Conservation (phyloP, 2,329 filamentous ascomycete species). For the Aspergillus costaricaensis region DNA sequence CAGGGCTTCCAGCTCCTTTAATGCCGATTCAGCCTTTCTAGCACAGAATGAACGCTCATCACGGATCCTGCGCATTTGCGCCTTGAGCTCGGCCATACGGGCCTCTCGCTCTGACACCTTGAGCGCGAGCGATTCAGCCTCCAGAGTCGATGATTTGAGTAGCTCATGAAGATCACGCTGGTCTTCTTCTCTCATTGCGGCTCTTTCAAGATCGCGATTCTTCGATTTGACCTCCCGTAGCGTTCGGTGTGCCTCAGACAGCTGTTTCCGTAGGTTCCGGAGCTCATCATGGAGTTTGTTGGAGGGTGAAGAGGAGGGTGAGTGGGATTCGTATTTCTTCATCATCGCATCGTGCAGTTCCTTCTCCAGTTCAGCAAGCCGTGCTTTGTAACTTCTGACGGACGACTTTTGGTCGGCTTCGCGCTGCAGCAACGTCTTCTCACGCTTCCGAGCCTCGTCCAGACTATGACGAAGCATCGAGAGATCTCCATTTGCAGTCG, state of each 20-base stretch:
- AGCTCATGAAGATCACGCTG: constrained; percentile 49
- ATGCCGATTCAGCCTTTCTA: constrained; percentile 43
- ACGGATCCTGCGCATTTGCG: constrained; percentile 65
- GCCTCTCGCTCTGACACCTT: constrained; percentile 70
- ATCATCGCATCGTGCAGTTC: constrained; percentile 64
- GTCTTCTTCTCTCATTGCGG: constrained; percentile 49
- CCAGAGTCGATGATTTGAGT: constrained; percentile 50
- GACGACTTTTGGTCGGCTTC: constrained; percentile 65
- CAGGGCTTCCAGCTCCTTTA: constrained; percentile 48
- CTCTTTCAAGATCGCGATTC: constrained; percentile 54
- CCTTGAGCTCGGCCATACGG: constrained; percentile 57
- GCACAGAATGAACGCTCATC: constrained; percentile 48
- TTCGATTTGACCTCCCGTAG: constrained; percentile 58
- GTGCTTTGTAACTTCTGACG: constrained; percentile 64
- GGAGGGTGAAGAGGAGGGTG: constrained; percentile 55
- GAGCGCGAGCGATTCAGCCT: constrained; percentile 68
- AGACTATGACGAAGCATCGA: constrained; percentile 65
- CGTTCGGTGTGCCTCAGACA: constrained; percentile 61
- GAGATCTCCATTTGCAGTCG: constrained; percentile 50
- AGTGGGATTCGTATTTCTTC: constrained; percentile 54
- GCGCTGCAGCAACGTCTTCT: constrained; percentile 65
- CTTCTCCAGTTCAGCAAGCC: constrained; percentile 67
- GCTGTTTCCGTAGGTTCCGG: constrained; percentile 60
- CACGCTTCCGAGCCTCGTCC: constrained; percentile 64
- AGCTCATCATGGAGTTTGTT: constrained; percentile 55